These are phyloP conservation scores for Euclidium syriacum DNA, from an alignment of 345 rosid genomes.

Conservation along the genomic window DNA sequence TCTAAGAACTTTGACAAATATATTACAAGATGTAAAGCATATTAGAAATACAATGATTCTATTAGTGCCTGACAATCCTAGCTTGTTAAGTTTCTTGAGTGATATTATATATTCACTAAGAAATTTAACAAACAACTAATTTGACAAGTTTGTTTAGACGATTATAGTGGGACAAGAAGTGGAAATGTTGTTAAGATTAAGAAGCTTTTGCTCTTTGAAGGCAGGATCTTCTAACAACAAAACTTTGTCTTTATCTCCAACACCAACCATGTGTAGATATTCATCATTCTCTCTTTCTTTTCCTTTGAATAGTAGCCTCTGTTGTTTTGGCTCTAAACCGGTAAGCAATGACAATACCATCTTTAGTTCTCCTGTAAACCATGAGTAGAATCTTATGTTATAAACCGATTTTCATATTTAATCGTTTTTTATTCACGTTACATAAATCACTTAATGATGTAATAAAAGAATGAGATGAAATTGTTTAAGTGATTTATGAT, in stretches of 20 bases:
- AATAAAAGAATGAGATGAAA: no score
- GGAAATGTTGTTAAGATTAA: slow-evolving; percentile 25
- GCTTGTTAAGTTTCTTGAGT: neutral
- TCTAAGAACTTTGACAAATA: neutral
- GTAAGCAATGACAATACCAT: slow-evolving; percentile 63
- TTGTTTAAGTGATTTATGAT: no score
- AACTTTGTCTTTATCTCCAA: slow-evolving; percentile 78
- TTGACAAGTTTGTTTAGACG: slow-evolving; percentile 27
- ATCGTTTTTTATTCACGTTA: no score
- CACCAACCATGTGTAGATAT: slow-evolving; percentile 89
- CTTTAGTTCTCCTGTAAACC: slow-evolving; percentile 72
- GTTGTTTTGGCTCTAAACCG: slow-evolving; percentile 71
- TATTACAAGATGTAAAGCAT: slow-evolving; percentile 2
- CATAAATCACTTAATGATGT: no score
- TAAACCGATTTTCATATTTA: no score
- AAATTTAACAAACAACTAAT: slow-evolving; percentile 10
- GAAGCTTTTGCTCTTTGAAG: slow-evolving; percentile 69
- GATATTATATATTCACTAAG: slow-evolving; percentile 5
- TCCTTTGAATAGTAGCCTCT: slow-evolving; percentile 82
- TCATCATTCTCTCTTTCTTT: slow-evolving; percentile 81
- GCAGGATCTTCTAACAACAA: slow-evolving; percentile 84
- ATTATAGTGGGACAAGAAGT: slow-evolving; percentile 47
- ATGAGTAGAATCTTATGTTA: neutral
- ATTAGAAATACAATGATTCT: neutral
- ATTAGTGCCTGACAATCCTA: neutral